These are phyloP conservation scores for Fusarium abutilonis DNA, from an alignment of 2,329 filamentous ascomycete genomes.

Conservation along the genomic window DNA sequence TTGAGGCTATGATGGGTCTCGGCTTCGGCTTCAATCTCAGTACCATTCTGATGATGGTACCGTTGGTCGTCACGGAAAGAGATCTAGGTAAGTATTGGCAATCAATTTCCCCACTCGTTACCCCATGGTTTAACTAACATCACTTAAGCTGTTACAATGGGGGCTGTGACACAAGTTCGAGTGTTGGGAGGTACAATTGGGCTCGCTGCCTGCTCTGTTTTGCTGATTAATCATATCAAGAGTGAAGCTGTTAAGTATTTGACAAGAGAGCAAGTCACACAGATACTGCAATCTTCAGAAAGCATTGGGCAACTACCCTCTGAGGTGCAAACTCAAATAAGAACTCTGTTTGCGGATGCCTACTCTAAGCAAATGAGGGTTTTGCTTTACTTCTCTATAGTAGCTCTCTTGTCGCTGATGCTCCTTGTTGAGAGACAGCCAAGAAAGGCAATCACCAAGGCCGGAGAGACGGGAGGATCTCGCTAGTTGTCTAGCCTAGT, in stretches of 20 bases:
- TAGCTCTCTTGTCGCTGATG: neutral
- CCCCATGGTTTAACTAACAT: neutral
- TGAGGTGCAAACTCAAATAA: neutral
- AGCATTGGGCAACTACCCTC: neutral
- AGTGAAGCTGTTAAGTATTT: constrained; percentile 1
- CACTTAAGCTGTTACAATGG: constrained; percentile 29
- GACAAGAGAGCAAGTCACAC: neutral
- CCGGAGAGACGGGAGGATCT: neutral
- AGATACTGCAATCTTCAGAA: constrained; percentile 3
- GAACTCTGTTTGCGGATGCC: neutral
- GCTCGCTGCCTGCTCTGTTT: constrained; percentile 18
- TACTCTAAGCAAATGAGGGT: constrained; percentile 4
- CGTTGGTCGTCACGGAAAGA: constrained; percentile 10
- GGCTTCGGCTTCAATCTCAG: constrained; percentile 28
- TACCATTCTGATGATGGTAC: constrained; percentile 26
- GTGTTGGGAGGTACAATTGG: constrained; percentile 32
- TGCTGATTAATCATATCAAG: constrained; percentile 8
- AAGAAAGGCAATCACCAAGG: neutral
- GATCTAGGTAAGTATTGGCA: constrained; percentile 19
- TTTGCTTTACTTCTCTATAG: constrained; percentile 7
- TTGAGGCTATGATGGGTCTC: constrained; percentile 27
- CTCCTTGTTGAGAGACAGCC: neutral
- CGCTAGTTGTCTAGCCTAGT: neutral
- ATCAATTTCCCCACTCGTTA: no score
- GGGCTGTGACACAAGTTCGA: constrained; percentile 23